phyloP scores from a whole-genome alignment of 768 basidiomycete genomes.

The Tylopilus felleus region DNA sequence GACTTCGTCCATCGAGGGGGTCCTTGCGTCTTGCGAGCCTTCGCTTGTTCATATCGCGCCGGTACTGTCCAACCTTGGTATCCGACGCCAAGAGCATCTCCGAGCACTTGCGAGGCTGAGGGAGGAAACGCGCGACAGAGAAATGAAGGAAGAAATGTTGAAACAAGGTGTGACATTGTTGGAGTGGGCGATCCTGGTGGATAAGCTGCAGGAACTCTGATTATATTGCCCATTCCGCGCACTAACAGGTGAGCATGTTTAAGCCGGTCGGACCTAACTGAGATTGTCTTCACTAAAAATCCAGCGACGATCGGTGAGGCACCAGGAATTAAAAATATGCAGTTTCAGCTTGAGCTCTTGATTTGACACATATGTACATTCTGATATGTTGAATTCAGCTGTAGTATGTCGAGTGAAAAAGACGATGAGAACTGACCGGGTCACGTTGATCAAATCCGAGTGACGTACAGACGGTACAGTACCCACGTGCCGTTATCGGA shows the following conservation, averaged over 20 bases:
- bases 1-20: conserved; percentile 43
- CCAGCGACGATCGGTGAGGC: not conserved
- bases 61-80: conserved; percentile 54
- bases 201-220: conserved; percentile 48
- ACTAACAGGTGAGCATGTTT: not conserved
- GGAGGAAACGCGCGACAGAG: conserved; percentile 64
- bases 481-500: no score
- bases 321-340: not conserved
- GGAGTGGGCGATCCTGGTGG: conserved; percentile 78
- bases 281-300: not conserved
- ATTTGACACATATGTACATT: not conserved
- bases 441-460: no score
- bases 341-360: not conserved
- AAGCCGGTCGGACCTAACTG: not conserved
- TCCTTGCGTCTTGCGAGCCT: conserved; percentile 62
- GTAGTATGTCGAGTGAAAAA: not conserved
- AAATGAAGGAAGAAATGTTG: conserved; percentile 68
- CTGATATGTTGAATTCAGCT: not conserved
- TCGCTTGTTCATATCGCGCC: conserved; percentile 62
- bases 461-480: no score
- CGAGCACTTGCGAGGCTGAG: conserved; percentile 57
- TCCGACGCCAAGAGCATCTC: conserved; percentile 57
- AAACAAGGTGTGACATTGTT: conserved; percentile 64
- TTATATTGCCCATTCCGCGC: not conserved
- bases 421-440: no score